A percentile compares a stretch with the other conserved stretches of the same genome.
Evolutionary conservation across 148 eudicot species (phyloP).

Genomic region (Rheum nobile): DNA sequence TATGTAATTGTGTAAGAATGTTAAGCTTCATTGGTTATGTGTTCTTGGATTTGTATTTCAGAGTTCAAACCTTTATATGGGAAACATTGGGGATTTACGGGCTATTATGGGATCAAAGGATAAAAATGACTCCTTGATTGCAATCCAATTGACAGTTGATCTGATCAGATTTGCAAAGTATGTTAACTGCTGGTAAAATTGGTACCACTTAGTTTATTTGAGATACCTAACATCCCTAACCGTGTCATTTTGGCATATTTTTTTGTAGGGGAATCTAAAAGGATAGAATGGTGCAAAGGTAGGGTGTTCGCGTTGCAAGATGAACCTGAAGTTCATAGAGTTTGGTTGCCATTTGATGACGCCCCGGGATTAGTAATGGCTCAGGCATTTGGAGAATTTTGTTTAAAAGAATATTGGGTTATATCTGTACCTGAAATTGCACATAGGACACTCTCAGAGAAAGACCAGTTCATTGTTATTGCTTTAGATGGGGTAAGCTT

Average conservation of each 20-base stretch:
- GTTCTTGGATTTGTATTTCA: constrained; percentile 18
- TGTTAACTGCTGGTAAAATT: constrained; percentile 8
- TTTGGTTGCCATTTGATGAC: constrained; percentile 97
- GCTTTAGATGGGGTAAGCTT: constrained; percentile 96
- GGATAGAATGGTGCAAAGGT: constrained; percentile 85
- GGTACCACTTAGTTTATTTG: neutral
- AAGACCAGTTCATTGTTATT: constrained; percentile 80
- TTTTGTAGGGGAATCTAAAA: constrained; percentile 78
- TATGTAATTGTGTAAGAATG: neutral
- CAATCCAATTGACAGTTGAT: constrained; percentile 93
- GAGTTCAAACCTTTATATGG: constrained; percentile 86
- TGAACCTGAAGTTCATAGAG: constrained; percentile 96
- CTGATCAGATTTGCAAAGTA: constrained; percentile 98
- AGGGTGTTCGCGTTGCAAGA: constrained; percentile 97
- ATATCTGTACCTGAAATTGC: constrained; percentile 86
- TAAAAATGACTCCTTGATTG: constrained; percentile 43
- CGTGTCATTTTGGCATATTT: constrained; percentile 5
- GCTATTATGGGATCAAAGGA: constrained; percentile 84
- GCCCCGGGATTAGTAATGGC: constrained; percentile 99
- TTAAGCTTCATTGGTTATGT: neutral
- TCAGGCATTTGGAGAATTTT: constrained; percentile 96
- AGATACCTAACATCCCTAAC: neutral
- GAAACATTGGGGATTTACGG: constrained; percentile 87
- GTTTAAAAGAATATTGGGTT: constrained; percentile 94
- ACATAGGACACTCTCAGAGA: constrained; percentile 61